These are phyloP conservation scores for Trichoderma reesei DNA, from an alignment of 495 filamentous ascomycete genomes.

Conservation along the genomic window DNA sequence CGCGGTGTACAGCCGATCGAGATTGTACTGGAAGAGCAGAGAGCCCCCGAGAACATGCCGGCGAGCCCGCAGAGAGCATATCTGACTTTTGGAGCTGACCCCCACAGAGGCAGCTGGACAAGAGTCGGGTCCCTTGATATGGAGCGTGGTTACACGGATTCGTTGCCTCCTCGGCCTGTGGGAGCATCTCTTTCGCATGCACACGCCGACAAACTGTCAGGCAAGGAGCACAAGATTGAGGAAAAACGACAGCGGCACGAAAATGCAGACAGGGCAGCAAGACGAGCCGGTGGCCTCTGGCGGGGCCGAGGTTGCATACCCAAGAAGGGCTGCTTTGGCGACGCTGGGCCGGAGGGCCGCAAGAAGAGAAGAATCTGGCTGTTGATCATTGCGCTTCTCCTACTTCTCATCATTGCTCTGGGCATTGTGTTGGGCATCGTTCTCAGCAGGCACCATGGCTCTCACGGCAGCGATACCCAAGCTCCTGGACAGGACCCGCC, in stretches of 20 bases:
- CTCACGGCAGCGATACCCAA: background rate
- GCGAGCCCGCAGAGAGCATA: background rate
- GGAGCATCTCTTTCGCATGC: conserved; percentile 28
- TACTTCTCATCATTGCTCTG: conserved; percentile 46
- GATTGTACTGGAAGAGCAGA: background rate
- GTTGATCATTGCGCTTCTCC: conserved; percentile 39
- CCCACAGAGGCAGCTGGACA: background rate
- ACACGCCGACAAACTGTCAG: conserved; percentile 25
- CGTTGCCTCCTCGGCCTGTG: conserved; percentile 26
- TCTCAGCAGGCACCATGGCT: conserved; percentile 28
- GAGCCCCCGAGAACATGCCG: background rate
- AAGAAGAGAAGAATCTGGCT: conserved; percentile 54
- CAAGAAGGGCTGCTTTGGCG: conserved; percentile 52
- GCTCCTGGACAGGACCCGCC: background rate
- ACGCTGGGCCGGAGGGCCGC: conserved; percentile 52
- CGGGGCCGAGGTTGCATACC: conserved; percentile 50
- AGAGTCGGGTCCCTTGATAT: background rate
- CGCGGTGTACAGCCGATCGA: background rate
- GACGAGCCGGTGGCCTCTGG: conserved; percentile 49
- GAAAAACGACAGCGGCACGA: conserved; percentile 48
- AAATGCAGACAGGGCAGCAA: conserved; percentile 49
- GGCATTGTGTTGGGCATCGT: conserved; percentile 51
- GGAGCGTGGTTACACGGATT: background rate
- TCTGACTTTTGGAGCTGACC: background rate
- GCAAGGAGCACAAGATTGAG: conserved; percentile 29